Evolutionary conservation across 1,284 basidiomycete genomes (phyloP).

Genomic region (Sutorius eximius): DNA sequence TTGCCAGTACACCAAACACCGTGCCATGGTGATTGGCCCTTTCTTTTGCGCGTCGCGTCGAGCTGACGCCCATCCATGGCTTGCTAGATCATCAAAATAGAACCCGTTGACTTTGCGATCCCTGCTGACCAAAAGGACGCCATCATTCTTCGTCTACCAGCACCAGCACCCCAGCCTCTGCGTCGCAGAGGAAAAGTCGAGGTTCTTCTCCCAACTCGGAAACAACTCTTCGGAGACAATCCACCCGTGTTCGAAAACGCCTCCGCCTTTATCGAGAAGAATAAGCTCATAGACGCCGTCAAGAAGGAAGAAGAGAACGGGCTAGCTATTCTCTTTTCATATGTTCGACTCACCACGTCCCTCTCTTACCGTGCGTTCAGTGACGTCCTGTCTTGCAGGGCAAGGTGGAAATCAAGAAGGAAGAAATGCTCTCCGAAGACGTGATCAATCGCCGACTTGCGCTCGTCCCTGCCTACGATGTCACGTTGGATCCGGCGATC

Average conservation of each 20-base stretch:
- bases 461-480: slow-evolving; percentile 4
- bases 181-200: slow-evolving; percentile 2
- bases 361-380: neutral
- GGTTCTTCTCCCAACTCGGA: slow-evolving; percentile 16
- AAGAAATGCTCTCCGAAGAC: slow-evolving; percentile 25
- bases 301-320: slow-evolving; percentile 15
- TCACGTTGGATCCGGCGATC: slow-evolving; percentile 12
- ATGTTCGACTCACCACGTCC: neutral
- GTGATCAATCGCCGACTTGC: slow-evolving; percentile 16
- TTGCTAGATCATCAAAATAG: slow-evolving; percentile 12
- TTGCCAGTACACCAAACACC: neutral
- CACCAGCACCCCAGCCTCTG: neutral
- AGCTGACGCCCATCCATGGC: neutral
- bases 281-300: neutral
- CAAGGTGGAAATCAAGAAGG: slow-evolving; percentile 18
- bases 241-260: slow-evolving; percentile 14
- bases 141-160: neutral
- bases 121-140: neutral
- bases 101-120: slow-evolving; percentile 7
- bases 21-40: neutral
- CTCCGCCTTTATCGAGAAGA: slow-evolving; percentile 6
- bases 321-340: neutral
- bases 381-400: neutral
- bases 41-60: neutral
- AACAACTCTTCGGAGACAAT: slow-evolving; percentile 8